Evolutionary conservation across 169 alveolate genomes (phyloP), one percentile per base, ranked within the genome.

Genomic region (Cryptosporidium andersoni): DNA sequence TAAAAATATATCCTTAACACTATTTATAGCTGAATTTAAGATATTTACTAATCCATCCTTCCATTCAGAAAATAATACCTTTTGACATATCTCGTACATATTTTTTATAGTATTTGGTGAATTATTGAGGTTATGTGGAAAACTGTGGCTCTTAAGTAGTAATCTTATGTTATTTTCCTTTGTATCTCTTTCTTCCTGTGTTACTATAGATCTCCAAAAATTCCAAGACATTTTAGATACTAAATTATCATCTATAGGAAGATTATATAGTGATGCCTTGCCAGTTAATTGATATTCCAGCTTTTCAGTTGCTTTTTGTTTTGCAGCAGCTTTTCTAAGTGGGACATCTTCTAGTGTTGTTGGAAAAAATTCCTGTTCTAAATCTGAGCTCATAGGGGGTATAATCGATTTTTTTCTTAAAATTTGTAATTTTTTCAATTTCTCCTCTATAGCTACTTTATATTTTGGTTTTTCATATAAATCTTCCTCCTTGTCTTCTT

Each of bases 301-400:
- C 4, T 48, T 62, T 12, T 62, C 45, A 43, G 52, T 45, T 2
- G 60, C 48, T 11, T 58, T 12, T 2, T 74, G 62, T 9, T 55
- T 68, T 25, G 74, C 85, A 14, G 62, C 85, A 11, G 37, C 45
- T n/a, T 58, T 40, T 58, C 49, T 74, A 34, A 58, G 85, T 14
- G 85, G 85, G 34, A 74, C 4, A 1, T 74, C 85, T 42, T 74
- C 85, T 12, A 74, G 11, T 6, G 42, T 51, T n/a, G 85, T 74
- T 14, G 55, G 64, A 14, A 74, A 8, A 25, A 74, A 74, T 49
- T 74, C 85, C 2, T 48, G 6, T 9, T 74, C 85, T 3, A 74
- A 16, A 58, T 58, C 68, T 37, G 55, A 43, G 6, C 68, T 51
- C 16, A 58, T 55, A 39, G 40, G 48, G 4, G 85, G 85, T 43